phyloP scores from a whole-genome alignment of 169 alveolate genomes.

The Cryptosporidium sp. region DNA sequence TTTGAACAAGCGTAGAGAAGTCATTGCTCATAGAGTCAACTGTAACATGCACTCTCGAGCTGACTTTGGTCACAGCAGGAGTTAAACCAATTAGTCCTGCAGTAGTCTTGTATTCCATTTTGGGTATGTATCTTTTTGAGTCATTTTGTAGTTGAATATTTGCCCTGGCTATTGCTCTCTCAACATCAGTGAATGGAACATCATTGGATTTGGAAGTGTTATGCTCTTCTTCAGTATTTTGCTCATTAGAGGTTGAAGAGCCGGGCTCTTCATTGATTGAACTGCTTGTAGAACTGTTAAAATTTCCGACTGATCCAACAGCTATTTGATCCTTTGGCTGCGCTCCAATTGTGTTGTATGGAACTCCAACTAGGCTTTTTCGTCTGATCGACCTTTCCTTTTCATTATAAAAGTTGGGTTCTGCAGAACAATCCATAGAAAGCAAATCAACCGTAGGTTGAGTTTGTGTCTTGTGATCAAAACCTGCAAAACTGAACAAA shows the following conservation, averaged over 20 bases:
- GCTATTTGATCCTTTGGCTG: background rate
- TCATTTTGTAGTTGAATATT: conserved; percentile 41
- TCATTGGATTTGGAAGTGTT: conserved; percentile 9
- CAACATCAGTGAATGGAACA: conserved; percentile 55
- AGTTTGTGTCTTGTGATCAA: conserved; percentile 93
- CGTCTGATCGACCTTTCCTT: conserved; percentile 78
- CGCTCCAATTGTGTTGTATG: conserved; percentile 42
- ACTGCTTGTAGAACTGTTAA: background rate
- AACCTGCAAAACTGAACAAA: conserved; percentile 95
- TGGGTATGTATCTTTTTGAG: conserved; percentile 43
- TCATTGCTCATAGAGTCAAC: conserved; percentile 82
- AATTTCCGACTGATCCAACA: background rate
- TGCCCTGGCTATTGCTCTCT: conserved; percentile 71
- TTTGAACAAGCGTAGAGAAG: conserved; percentile 85
- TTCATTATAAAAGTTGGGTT: conserved; percentile 76
- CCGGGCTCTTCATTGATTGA: background rate
- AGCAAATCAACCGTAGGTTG: conserved; percentile 90
- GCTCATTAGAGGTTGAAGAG: background rate
- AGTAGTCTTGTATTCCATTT: conserved; percentile 65
- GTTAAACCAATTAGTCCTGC: conserved; percentile 65
- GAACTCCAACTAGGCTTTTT: conserved; percentile 60
- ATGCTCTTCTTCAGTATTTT: background rate
- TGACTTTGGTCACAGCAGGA: conserved; percentile 64
- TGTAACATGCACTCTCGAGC: conserved; percentile 57
- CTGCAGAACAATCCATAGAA: conserved; percentile 83